Base-by-base conservation (phyloP, 345 rosid genomes). In the Gossypium thurberi region DNA sequence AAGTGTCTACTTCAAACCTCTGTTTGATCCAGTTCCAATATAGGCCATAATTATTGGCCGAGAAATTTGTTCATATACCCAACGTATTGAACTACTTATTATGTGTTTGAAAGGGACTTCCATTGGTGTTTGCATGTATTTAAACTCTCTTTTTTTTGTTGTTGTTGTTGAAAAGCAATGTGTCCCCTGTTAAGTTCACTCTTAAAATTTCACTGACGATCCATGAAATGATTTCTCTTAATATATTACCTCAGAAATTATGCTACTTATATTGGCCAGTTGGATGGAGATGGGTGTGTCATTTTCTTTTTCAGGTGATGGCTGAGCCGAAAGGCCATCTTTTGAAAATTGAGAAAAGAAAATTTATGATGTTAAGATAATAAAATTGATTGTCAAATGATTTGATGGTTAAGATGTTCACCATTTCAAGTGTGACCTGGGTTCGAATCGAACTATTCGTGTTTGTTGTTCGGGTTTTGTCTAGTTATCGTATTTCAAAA, bases 371-470 rank as follows among this genome's bases (percentile, higher is more conserved):
- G 13, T 10, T 56, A 52, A 17, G 4, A 55, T 56, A 1, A 20
- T 8, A 57, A 57, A 13, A 57, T 57, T 28, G 23, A 57, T 10
- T 21, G 8, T 20, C 61, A 21, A 53, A 20, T 23, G 23, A 56
- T 28, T 28, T 28, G 5, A 3, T 3, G 33, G 33, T 28, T 0
- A 28, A 0, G 5, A 28, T 28, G 1, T 3, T 28, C 4, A 28
- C 0, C 0, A 0, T 28, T 3, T 28, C 0, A 28, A 3, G 33
- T 28, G 0, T 3, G 4, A 0, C 4, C 0, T 28, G 0, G 1
- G 0, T 28, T 28, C 0, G 1, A 28, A 1, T 28, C 0, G 4
- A 5, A 28, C 33, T 28, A 25, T 2, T 25, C 0, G 26, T 0
- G 3, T 25, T 25, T 25, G 26, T 25, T 25, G 26, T 2, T 28